These are phyloP conservation scores for Boletus holoroseus DNA, from an alignment of 1,284 basidiomycete species.

Conservation along the genomic window DNA sequence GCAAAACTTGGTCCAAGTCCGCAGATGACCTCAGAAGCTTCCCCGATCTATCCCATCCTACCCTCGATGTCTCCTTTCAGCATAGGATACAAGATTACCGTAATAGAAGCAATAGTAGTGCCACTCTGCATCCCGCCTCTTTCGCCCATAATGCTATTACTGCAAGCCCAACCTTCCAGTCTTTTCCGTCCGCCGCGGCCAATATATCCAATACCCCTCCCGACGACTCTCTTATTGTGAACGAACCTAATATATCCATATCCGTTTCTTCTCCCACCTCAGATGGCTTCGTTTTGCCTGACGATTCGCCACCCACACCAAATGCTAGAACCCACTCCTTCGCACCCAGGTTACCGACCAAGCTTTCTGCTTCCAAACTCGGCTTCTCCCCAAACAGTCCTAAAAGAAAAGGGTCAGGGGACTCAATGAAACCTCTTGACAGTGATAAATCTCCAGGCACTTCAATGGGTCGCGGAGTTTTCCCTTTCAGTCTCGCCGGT, in stretches of 20 bases:
- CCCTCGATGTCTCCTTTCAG: slow-evolving; percentile 50
- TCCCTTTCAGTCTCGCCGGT: slow-evolving; percentile 31
- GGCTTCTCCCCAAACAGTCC: slow-evolving; percentile 42
- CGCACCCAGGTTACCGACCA: slow-evolving; percentile 64
- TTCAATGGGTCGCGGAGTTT: slow-evolving; percentile 29
- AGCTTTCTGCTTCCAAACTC: slow-evolving; percentile 49
- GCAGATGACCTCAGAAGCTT: slow-evolving; percentile 69
- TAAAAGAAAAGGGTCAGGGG: slow-evolving; percentile 49
- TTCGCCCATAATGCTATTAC: slow-evolving; percentile 27
- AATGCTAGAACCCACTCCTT: slow-evolving; percentile 47
- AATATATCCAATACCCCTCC: slow-evolving; percentile 23
- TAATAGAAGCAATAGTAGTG: slow-evolving; percentile 41
- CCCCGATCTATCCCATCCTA: slow-evolving; percentile 40
- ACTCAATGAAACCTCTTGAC: slow-evolving; percentile 29
- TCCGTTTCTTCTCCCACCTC: slow-evolving; percentile 34
- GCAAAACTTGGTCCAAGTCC: slow-evolving; percentile 70
- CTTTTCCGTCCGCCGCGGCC: slow-evolving; percentile 41
- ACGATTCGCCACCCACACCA: slow-evolving; percentile 23
- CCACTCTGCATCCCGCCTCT: slow-evolving; percentile 28
- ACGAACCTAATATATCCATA: slow-evolving; percentile 34
- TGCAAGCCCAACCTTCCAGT: slow-evolving; percentile 37
- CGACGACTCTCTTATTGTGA: slow-evolving; percentile 13
- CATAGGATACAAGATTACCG: slow-evolving; percentile 60
- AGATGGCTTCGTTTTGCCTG: slow-evolving; percentile 22
- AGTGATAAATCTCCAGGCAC: slow-evolving; percentile 23